Evolutionary conservation across 495 filamentous ascomycete species (phyloP), one percentile per base, ranked within the genome.

Genomic region (Neurospora tetrasperma): DNA sequence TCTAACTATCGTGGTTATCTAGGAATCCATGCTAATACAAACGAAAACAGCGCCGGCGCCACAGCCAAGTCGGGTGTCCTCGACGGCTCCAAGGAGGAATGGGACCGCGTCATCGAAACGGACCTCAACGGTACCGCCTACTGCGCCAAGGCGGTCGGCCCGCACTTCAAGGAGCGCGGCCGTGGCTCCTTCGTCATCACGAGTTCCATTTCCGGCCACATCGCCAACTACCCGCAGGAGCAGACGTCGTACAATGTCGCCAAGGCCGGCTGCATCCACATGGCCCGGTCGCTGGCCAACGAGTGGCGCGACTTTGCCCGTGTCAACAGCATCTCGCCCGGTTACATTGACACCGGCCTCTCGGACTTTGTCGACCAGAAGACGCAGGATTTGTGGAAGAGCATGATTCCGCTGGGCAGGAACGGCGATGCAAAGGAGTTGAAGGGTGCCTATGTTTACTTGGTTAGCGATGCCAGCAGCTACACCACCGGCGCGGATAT

Each of bases 391-490:
- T 79, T 93, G 70, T 94, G 92, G 92, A 85, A 85, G 76, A 84
- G 81, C 73, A 94, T 93, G 91, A 93, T 93, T 69, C 92, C 92
- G 5, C 86, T 94, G 85, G 90, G 89, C 27, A 86, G 92, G 20
- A 84, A 91, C 69, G 92, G 91, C 42, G 82, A 91, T 38, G 91
- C 92, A 0, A 92, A 93, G 86, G 92, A 95, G 87, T 79, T 95
- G 44, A 95, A 95, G 88, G 92, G 90, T 6, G 91, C 90, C 6
- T 95, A 94, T 80, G 89, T 94, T 8, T 95, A 94, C 79, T 80
- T 95, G 74, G 84, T 85, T 73, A 89, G 86, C 75, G 91, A 95
- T 81, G 92, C 92, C 9, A 89, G 89, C 80, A 83, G 80, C 3
- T 87, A 86, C 70, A 87, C 83, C 20, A 86, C 85, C 18, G 87